Base-by-base conservation (phyloP, 2,329 filamentous ascomycete species). In the Aphanocladium album region DNA sequence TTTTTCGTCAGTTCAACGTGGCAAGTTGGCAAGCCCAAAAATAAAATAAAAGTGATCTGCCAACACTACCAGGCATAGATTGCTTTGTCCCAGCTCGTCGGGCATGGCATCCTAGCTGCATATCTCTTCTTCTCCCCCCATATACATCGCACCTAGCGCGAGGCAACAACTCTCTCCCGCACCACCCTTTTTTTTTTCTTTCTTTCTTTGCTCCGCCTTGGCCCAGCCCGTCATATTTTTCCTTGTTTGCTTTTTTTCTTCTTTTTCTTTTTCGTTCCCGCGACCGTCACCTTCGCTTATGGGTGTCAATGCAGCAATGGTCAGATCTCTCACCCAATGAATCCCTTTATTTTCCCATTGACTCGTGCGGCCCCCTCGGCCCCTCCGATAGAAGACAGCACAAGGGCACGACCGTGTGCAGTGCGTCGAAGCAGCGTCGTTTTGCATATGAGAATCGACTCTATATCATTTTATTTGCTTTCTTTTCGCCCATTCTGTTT, bases 1-100 rank as follows among this genome's bases (percentile, higher is more conserved):
- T 25, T 12, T 53, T 37, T 59, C 56, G 49, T 50, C 56, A 52
- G 27, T 37, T 30, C 37, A 59, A 59, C 57, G 49, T 59, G 57
- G 57, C 47, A 59, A 33, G 19, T 19, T 45, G 16, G 23, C 52
- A 46, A 41, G 53, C 16, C 9, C 5, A 23, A 49, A 49, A 23
- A 45, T 9, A 37, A n/a, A 25, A n/a, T 33, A 27, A 35, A 25
- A 8, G 17, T 51, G 16, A 35, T 35, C 30, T 33, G 17, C 17
- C 47, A 51, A 35, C 7, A 51, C 47, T n/a, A 35, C 17, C 7
- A 35, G 17, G 16, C 43, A 46, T 35, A 17, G 47, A 21, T 49
- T 57, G 53, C 39, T 55, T 55, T 55, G 39, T 46, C 37, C 37
- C 52, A 30, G 52, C 35, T 50, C 7, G 33, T 30, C 23, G 46